Evolutionary conservation across 1,284 basidiomycete species (phyloP), one percentile per base, ranked within the genome.

Genomic region (Quambalaria eucalypti): DNA sequence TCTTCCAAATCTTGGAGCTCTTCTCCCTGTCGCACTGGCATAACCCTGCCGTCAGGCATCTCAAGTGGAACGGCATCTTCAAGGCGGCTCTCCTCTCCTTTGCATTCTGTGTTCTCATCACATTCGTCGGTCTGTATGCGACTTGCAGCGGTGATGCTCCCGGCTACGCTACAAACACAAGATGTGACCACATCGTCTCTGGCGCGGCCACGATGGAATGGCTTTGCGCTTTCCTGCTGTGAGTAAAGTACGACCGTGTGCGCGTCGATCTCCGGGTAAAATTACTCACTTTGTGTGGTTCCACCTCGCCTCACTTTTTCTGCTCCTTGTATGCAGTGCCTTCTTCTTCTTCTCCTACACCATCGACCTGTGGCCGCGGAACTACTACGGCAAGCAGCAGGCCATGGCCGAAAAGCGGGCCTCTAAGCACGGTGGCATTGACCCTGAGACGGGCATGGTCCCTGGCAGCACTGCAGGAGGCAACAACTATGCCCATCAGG

Each of bases 1-100:
- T 79, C 44, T 78, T 78, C 66, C 80, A 81, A 60, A 76, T 77
- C 2, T 68, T 76, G 29, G 78, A 81, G 61, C 66, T 80, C 33
- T 76, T 78, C 52, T 69, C 74, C 64, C 56, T 71, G 19, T 59
- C 64, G 14, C 52, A 58, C n/a, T 57, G 56, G 28, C 66, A 73
- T 61, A 78, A 78, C 54, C 76, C 76, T 4, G 76, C 80, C 36
- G 66, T 78, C 30, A 31, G 51, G 16, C 77, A 78, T 33, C 67
- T 81, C 14, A 65, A 73, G 26, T 66, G 78, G 31, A 79, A 78
- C 61, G 78, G 78, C 6, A 71, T 80, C 54, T 52, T 77, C 65
- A 81, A 82, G 71, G 62, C 79, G 16, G 33, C 76, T 42, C 69
- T 82, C 47, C 76, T 81, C 7, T 33, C 57, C 5, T 1, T 77